Conservation (phyloP, 306 rosid genomes). For the Ammopiptanthus mongolicus region DNA sequence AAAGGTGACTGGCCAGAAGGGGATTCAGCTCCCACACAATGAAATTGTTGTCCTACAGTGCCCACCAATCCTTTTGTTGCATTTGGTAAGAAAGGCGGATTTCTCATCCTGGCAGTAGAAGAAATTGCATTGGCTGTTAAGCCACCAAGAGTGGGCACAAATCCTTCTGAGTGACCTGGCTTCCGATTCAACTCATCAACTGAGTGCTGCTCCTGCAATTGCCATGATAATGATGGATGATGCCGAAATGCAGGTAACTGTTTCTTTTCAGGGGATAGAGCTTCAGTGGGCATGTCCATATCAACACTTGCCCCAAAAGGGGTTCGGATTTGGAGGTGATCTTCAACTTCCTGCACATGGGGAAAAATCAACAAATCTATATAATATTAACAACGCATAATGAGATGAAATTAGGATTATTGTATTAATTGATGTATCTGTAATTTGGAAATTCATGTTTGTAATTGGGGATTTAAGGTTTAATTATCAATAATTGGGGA, state of each 20-base stretch:
- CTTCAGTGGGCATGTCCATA: conserved; percentile 39
- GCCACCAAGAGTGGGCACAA: conserved; percentile 31
- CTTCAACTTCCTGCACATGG: conserved; percentile 50
- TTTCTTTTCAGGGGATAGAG: conserved; percentile 31
- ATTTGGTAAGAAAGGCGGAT: conserved; percentile 30
- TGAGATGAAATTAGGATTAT: neutral
- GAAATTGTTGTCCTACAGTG: conserved; percentile 38
- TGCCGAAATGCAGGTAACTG: conserved; percentile 36
- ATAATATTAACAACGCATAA: neutral
- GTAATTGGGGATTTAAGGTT: neutral
- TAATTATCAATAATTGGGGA: neutral
- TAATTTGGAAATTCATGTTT: neutral
- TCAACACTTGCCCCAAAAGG: conserved; percentile 36
- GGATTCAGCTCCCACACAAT: conserved; percentile 34
- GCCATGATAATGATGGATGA: conserved; percentile 50
- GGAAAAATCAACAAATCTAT: neutral
- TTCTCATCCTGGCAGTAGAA: conserved; percentile 37
- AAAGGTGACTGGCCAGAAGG: conserved; percentile 48
- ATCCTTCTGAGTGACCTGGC: conserved; percentile 38
- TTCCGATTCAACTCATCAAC: conserved; percentile 34
- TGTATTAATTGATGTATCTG: neutral
- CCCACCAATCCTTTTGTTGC: conserved; percentile 40
- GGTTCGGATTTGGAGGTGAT: conserved; percentile 23
- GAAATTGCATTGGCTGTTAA: conserved; percentile 32
- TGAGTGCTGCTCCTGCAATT: conserved; percentile 42